Evolutionary conservation across 129 eudicot species (phyloP), one percentile per base, ranked within the genome.

Genomic region (Sambucus nigra): DNA sequence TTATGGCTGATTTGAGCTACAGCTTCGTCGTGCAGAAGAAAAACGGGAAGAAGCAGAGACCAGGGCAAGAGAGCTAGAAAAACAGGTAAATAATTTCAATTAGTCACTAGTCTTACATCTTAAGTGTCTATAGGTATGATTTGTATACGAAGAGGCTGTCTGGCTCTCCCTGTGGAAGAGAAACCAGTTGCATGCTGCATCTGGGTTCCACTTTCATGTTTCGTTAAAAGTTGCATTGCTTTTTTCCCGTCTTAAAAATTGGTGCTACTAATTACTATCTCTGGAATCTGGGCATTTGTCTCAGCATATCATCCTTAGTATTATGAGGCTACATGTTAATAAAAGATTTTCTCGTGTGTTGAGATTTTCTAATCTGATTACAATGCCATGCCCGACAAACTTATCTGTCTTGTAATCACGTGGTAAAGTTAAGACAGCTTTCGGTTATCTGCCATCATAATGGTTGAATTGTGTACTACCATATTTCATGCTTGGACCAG

Each of bases 1-100:
- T 31, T 29, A 60, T 59, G 51, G 31, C 59, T 70, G 57, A 59
- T 69, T 57, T 69, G 55, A 12, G 53, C 67, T 73, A 71, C 87
- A 85, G 98, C 94, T 91, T 67, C 94, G 84, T 6, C 70, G 29
- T 53, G 94, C 81, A 51, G 94, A 91, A 63, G 88, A 81, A 61
- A 79, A 85, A 57, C 94, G 86, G 35, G 82, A 85, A 77, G 98
- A 76, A 72, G 94, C 98, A 25, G 98, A 91, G 59, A 89, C 94
- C 61, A 82, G 98, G 68, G 89, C 95, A 11, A 70, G 86, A 74
- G 81, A 73, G 67, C 78, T 91, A 33, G 98, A 91, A 66, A 81
- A 80, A 77, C 95, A 91, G 95, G 98, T 91, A 63, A 45, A 38
- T 46, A 52, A 25, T 40, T 29, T 9, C 12, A 19, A 5, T 42